A percentile compares a stretch with the other conserved stretches of the same genome.
Evolutionary conservation across 2,329 filamentous ascomycete species (phyloP).

Genomic region (Colletotrichum sp.): DNA sequence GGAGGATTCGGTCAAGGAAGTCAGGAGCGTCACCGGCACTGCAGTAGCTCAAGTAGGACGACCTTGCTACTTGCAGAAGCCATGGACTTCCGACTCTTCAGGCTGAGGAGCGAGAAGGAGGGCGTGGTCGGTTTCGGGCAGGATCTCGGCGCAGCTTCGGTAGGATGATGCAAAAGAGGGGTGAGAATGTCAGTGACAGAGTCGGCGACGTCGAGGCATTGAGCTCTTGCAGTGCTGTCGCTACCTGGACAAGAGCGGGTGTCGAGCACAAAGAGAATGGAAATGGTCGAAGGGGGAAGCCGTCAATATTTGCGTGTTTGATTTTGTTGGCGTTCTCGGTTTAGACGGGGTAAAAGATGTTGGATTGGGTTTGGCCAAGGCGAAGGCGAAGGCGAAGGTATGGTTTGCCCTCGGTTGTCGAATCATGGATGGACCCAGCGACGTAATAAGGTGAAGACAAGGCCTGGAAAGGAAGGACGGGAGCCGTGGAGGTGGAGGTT

Average conservation of each 20-base stretch:
- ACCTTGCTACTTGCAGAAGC: slow-evolving; percentile 12
- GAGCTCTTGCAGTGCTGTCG: background rate
- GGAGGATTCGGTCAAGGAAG: background rate
- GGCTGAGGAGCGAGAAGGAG: background rate
- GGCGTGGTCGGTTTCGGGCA: background rate
- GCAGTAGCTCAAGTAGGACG: slow-evolving; percentile 15
- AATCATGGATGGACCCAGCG: slow-evolving; percentile 16
- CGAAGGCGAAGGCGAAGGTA: background rate
- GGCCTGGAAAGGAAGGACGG: slow-evolving; percentile 6
- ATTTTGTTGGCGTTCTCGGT: background rate
- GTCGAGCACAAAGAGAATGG: background rate
- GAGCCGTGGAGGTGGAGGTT: background rate
- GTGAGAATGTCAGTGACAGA: background rate
- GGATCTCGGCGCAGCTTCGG: background rate
- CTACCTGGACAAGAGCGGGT: background rate
- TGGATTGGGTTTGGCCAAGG: slow-evolving; percentile 8
- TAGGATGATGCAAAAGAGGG: background rate
- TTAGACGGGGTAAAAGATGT: background rate
- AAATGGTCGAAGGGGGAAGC: background rate
- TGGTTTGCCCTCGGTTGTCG: slow-evolving; percentile 1
- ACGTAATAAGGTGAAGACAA: slow-evolving; percentile 10
- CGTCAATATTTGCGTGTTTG: background rate
- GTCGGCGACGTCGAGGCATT: slow-evolving; percentile 18
- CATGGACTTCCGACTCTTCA: slow-evolving; percentile 8
- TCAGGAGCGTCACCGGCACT: slow-evolving; percentile 12